phyloP scores from a whole-genome alignment of 1,139 yeast genomes.

The Schizosaccharomyces versatilis region DNA sequence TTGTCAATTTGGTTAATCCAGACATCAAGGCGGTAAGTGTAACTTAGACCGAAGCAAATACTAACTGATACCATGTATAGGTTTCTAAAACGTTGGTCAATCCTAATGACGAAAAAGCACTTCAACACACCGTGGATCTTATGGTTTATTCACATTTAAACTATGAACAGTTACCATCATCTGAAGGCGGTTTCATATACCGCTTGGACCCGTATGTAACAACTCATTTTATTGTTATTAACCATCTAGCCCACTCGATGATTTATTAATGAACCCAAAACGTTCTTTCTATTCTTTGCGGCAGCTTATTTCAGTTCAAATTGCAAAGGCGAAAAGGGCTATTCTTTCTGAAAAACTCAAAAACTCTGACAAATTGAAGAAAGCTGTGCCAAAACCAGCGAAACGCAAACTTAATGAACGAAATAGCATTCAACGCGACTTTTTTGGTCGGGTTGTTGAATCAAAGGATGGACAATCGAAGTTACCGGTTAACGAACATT shows the following conservation, averaged over 20 bases:
- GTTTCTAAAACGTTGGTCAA: slow-evolving; percentile 7
- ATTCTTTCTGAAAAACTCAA: no score
- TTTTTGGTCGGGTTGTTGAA: neutral
- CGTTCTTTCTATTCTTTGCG: neutral
- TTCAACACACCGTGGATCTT: slow-evolving; percentile 15
- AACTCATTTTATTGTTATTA: neutral
- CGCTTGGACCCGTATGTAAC: slow-evolving; percentile 17
- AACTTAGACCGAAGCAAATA: slow-evolving; percentile 6
- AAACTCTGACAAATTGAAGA: no score
- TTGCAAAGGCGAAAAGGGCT: no score
- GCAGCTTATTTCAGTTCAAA: neutral
- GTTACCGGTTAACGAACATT: neutral
- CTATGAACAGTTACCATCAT: slow-evolving; percentile 16
- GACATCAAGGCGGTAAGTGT: slow-evolving; percentile 13
- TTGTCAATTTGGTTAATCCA: slow-evolving; percentile 17
- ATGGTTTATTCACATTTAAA: slow-evolving; percentile 16
- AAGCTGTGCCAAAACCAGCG: no score
- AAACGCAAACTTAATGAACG: no score
- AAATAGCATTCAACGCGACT: neutral
- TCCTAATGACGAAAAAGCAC: slow-evolving; percentile 11
- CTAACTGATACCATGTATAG: neutral
- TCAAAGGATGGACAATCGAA: neutral
- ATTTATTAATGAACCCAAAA: neutral
- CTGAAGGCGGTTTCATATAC: slow-evolving; percentile 17
- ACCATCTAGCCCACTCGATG: slow-evolving; percentile 1